Base-by-base conservation (phyloP, 73 alveolate genomes). In the Urostyla sp. region DNA sequence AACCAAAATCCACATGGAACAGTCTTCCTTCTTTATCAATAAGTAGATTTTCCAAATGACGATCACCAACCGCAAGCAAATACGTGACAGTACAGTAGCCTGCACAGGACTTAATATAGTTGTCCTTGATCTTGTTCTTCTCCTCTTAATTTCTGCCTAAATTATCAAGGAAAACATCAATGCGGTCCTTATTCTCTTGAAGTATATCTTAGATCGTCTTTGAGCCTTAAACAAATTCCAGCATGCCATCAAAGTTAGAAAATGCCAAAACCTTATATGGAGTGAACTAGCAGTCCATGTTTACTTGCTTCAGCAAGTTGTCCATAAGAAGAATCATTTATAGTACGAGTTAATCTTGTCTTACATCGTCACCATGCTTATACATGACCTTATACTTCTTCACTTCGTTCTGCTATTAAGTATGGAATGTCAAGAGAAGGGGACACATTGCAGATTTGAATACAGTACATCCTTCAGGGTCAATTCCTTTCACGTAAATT, bases 1-100 rank as follows among this genome's bases (percentile, higher is more conserved):
- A 98, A 30, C 99, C 99, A 91, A 98, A 98, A 82, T 98, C 99
- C 30, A 96, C 94, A 84, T 98, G 99, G 85, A 98, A 96, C 87
- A 98, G 86, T 54, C 95, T 94, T 43, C 99, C 99, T 43, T 67
- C 61, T 23, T 87, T 90, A 77, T 97, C 98, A 67, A 97, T 90
- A 92, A 97, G 84, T 46, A 98, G 75, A 88, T 98, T 98, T 85
- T 98, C 99, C 61, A 97, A 82, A 86, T 98, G 99, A 50, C 99
- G 88, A 80, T 98, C 99, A 23, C 99, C 99, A 0, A 98, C 96
- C 49, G 99, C 99, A 56, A 98, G 92, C 60, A 98, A 78, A 80
- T 96, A 98, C 10, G 99, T 98, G 53, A 96, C 97, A 20, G 97
- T 99, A 76, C 98, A 94, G 72, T 97, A 97, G 20, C 99, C 99